A percentile compares a stretch with the other conserved stretches of the same genome.
Conservation (phyloP, 2,329 filamentous ascomycete genomes). For the Acephala macrosclerotiorum region DNA sequence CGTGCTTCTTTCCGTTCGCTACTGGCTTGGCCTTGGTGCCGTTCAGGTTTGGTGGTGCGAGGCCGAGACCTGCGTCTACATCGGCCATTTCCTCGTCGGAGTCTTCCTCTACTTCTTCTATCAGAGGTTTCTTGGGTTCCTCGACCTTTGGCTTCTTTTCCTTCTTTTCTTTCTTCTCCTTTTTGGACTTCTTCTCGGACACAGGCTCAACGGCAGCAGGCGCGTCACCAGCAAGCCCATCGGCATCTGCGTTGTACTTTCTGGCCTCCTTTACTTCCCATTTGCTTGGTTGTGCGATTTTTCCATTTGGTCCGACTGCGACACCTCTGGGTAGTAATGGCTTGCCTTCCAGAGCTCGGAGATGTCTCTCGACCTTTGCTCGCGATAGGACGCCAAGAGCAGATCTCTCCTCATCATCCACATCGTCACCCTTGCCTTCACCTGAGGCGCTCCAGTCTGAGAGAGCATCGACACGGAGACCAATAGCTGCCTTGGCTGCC, state of each 20-base stretch:
- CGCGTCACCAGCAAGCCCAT: conserved; percentile 78
- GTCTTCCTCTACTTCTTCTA: conserved; percentile 43
- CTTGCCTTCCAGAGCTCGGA: conserved; percentile 88
- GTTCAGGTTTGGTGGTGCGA: conserved; percentile 30
- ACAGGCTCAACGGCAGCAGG: conserved; percentile 57
- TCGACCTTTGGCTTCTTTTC: conserved; percentile 46
- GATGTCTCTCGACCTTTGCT: conserved; percentile 76
- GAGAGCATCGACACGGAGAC: conserved; percentile 90
- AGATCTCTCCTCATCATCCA: conserved; percentile 88
- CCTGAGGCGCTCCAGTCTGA: conserved; percentile 77
- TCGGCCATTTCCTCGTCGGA: conserved; percentile 42
- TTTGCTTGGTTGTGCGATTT: conserved; percentile 71
- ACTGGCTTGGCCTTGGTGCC: conserved; percentile 36
- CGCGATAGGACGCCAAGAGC: conserved; percentile 78
- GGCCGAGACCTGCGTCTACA: conserved; percentile 33
- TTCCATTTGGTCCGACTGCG: conserved; percentile 77
- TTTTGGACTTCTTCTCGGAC: conserved; percentile 53
- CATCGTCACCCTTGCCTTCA: conserved; percentile 66
- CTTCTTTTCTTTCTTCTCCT: conserved; percentile 58
- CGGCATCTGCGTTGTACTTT: conserved; percentile 94
- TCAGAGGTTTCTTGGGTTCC: conserved; percentile 37
- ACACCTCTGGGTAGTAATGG: conserved; percentile 80
- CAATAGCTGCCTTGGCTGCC: conserved; percentile 90
- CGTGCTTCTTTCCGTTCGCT: conserved; percentile 21
- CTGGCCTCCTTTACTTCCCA: conserved; percentile 91